Percentiles rank a stretch among this genome's conserved stretches.
Conservation (phyloP, 805 yeast genomes). For the Starmerella riodocensis region DNA sequence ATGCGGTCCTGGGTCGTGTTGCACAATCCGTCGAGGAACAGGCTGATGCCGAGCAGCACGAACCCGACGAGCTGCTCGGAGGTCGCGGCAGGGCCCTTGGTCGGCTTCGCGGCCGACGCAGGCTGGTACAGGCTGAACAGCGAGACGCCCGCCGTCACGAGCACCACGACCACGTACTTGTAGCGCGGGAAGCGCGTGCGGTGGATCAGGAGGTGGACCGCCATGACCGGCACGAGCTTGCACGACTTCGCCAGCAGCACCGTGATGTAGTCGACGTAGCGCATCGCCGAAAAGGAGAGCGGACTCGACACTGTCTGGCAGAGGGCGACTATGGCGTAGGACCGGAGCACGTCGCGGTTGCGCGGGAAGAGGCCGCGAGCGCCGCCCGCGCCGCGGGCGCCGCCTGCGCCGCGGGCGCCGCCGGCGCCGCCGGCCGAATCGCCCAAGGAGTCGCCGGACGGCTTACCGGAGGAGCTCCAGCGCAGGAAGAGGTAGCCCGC, state of each 20-base stretch:
- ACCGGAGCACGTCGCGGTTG: constrained; percentile 13
- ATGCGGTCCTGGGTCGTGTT: constrained; percentile 87
- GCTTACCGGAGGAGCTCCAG: constrained; percentile 16
- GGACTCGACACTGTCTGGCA: constrained; percentile 78
- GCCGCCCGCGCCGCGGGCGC: constrained; percentile 21
- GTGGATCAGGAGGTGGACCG: constrained; percentile 62
- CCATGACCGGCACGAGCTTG: constrained; percentile 86
- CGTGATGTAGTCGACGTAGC: constrained; percentile 76
- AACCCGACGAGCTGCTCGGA: constrained; percentile 40
- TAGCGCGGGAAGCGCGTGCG: constrained; percentile 55
- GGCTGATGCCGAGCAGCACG: constrained; percentile 41
- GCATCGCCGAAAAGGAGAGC: constrained; percentile 61
- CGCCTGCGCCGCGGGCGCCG: too few species aligned
- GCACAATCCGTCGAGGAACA: constrained; percentile 80
- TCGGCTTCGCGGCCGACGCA: constrained; percentile 2
- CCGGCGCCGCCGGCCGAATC: too few species aligned
- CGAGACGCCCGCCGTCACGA: constrained; percentile 75
- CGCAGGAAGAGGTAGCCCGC: constrained; percentile 52
- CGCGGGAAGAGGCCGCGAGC: constrained; percentile 12
- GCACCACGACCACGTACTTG: constrained; percentile 63
- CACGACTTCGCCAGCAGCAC: constrained; percentile 83
- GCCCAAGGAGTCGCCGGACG: constrained; percentile 21
- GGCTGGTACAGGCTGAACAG: constrained; percentile 48
- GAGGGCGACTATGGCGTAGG: constrained; percentile 25
- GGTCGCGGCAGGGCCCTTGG: constrained; percentile 23